phyloP scores from a whole-genome alignment of 768 basidiomycete genomes.

The Suillus lakei region DNA sequence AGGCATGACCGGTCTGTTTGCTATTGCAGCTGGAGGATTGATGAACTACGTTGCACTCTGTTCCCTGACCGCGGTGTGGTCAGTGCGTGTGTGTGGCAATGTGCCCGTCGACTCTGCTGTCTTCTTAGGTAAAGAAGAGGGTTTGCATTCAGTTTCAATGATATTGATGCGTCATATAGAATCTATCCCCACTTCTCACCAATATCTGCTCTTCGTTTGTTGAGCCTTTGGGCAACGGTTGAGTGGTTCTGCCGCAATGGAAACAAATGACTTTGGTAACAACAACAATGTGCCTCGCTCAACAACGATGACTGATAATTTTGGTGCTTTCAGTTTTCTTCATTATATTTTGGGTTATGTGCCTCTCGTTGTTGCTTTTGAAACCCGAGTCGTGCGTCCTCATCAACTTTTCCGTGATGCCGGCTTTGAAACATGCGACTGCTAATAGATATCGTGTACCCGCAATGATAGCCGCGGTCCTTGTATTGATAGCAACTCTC shows the following conservation, averaged over 20 bases:
- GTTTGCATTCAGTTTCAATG: neutral
- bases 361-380: no score
- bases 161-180: constrained; percentile 41
- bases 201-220: constrained; percentile 79
- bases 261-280: no score
- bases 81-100: constrained; percentile 75
- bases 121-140: constrained; percentile 60
- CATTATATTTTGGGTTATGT: no score
- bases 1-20: constrained; percentile 69
- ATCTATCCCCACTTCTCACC: constrained; percentile 72
- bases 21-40: constrained; percentile 63
- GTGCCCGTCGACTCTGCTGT: constrained; percentile 78
- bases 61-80: constrained; percentile 58
- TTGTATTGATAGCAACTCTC: no score
- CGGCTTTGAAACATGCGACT: no score
- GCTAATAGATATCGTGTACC: no score
- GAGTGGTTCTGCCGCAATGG: constrained; percentile 41
- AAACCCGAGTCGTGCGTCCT: no score
- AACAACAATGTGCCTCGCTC: no score
- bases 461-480: no score
- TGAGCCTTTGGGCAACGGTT: constrained; percentile 80
- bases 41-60: constrained; percentile 56
- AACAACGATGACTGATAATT: no score
- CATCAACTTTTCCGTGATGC: no score
- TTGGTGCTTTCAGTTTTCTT: no score